A percentile compares a stretch with the other conserved stretches of the same genome.
Conservation (phyloP, 1,139 yeast genomes). For the Diutina siamensis region DNA sequence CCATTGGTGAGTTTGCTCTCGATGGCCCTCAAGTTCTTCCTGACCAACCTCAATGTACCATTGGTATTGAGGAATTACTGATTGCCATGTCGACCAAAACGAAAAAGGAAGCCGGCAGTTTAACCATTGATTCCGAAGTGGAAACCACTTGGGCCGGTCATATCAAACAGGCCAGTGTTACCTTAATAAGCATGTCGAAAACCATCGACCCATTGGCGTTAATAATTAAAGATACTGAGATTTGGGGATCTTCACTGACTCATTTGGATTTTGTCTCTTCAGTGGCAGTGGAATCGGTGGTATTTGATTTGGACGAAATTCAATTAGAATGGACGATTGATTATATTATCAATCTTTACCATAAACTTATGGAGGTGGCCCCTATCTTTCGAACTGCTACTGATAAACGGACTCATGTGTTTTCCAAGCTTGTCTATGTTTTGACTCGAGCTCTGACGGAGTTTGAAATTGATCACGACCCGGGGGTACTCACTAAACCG, state of each 20-base stretch:
- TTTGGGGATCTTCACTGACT: slow-evolving; percentile 29
- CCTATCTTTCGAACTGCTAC: neutral
- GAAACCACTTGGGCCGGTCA: slow-evolving; percentile 20
- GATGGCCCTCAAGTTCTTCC: neutral
- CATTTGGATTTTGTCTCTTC: neutral
- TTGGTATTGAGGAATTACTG: neutral
- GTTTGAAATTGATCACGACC: slow-evolving; percentile 63
- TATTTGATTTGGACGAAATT: slow-evolving; percentile 11
- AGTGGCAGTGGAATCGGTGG: neutral
- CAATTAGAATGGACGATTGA: slow-evolving; percentile 27
- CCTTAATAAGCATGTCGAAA: slow-evolving; percentile 11
- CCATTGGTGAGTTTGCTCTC: neutral
- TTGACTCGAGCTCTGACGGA: slow-evolving; percentile 53
- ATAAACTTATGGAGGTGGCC: slow-evolving; percentile 12
- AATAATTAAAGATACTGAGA: slow-evolving; percentile 21
- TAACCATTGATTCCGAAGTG: slow-evolving; percentile 9
- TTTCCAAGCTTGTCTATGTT: slow-evolving; percentile 32
- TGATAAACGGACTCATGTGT: neutral
- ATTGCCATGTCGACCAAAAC: neutral
- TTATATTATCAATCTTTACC: slow-evolving; percentile 15
- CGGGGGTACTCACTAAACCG: slow-evolving; percentile 83
- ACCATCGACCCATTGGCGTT: slow-evolving; percentile 13
- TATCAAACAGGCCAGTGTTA: slow-evolving; percentile 17
- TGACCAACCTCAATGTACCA: neutral
- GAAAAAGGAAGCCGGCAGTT: neutral